Evolutionary conservation across 108 stramenopile genomes (phyloP).

Genomic region (Mediolabrus comicus): DNA sequence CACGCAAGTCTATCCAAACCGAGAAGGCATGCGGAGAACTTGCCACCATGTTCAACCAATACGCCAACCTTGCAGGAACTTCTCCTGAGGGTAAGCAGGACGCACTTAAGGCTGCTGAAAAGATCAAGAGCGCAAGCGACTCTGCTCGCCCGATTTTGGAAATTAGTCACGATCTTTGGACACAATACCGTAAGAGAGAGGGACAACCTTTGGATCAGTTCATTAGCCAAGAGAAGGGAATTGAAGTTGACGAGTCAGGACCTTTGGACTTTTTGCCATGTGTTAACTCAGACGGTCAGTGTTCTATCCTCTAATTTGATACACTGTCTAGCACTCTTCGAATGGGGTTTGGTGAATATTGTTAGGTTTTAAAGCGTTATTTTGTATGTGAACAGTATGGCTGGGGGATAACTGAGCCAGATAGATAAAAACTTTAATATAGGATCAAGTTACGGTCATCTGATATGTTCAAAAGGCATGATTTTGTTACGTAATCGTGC

Average conservation of each 20-base stretch:
- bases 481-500: background rate
- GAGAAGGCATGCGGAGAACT: conserved; percentile 86
- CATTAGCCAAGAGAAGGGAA: conserved; percentile 79
- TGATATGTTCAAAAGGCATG: too few species aligned
- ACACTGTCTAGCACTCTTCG: background rate
- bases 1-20: conserved; percentile 80
- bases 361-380: background rate
- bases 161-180: conserved; percentile 87
- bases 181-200: conserved; percentile 90
- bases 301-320: conserved; percentile 31
- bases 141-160: conserved; percentile 82
- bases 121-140: conserved; percentile 69
- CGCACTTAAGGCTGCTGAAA: conserved; percentile 65
- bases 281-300: conserved; percentile 41
- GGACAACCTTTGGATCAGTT: conserved; percentile 90
- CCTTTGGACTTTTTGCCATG: conserved; percentile 91
- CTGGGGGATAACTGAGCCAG: background rate
- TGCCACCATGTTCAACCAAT: conserved; percentile 78
- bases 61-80: conserved; percentile 82
- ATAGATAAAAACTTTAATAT: too few species aligned
- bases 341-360: background rate
- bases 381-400: background rate
- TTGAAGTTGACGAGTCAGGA: conserved; percentile 88
- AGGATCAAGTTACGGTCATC: too few species aligned
- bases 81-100: conserved; percentile 69